Conservation (phyloP, 192 early-diverging fungal species). For the Backusella australiensis region DNA sequence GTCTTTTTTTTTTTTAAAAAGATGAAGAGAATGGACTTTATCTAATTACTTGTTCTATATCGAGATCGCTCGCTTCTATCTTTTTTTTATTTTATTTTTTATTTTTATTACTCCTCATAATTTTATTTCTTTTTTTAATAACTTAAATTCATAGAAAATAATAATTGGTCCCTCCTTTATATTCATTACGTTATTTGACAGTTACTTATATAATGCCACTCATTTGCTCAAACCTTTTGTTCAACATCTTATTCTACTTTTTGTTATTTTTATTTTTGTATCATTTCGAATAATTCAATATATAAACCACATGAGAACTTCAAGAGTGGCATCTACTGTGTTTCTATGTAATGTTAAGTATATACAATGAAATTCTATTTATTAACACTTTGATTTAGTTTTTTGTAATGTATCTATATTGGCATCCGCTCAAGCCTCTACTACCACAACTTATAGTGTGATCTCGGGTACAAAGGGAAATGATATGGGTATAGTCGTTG, state of each 20-base stretch:
- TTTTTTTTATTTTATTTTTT: not conserved
- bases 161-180: not conserved
- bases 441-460: constrained; percentile 6
- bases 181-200: not conserved
- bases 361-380: not conserved
- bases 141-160: not conserved
- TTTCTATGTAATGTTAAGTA: not conserved
- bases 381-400: not conserved
- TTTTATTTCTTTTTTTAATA: not conserved
- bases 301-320: not conserved
- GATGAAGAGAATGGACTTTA: not conserved
- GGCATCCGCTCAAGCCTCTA: not conserved
- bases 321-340: not conserved
- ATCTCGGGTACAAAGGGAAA: not conserved
- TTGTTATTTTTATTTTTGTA: not conserved
- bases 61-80: not conserved
- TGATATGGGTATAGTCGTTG: constrained; percentile 2
- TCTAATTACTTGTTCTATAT: not conserved
- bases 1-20: not conserved
- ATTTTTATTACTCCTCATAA: not conserved
- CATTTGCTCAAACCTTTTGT: not conserved
- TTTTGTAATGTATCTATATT: not conserved
- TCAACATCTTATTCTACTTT: not conserved
- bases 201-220: not conserved
- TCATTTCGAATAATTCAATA: not conserved